phyloP scores from a whole-genome alignment of 371 early-diverging fungal genomes.

The Scutellospora calospora region DNA sequence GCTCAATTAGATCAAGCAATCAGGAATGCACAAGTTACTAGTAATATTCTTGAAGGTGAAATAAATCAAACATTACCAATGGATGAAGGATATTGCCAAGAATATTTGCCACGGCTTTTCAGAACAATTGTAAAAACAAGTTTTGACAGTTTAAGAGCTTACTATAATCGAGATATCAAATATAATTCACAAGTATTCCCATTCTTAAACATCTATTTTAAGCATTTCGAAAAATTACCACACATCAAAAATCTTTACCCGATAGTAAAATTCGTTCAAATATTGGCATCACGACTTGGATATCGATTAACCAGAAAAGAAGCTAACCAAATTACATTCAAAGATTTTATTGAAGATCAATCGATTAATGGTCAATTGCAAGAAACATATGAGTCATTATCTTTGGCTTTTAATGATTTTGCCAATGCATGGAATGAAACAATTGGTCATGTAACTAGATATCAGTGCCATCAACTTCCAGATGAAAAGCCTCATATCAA shows the following conservation, averaged over 20 bases:
- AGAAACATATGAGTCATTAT: background rate
- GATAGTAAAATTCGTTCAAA: slow-evolving; percentile 39
- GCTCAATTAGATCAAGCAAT: slow-evolving; percentile 21
- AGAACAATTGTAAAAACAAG: slow-evolving; percentile 10
- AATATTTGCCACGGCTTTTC: slow-evolving; percentile 26
- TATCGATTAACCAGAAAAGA: slow-evolving; percentile 40
- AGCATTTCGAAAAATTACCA: slow-evolving; percentile 31
- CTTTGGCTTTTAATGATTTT: slow-evolving; percentile 25
- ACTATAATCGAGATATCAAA: slow-evolving; percentile 1
- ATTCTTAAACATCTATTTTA: slow-evolving; percentile 34
- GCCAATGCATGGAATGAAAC: slow-evolving; percentile 32
- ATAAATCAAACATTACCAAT: slow-evolving; percentile 39
- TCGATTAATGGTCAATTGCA: background rate
- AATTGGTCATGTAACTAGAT: slow-evolving; percentile 6
- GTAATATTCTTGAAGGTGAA: slow-evolving; percentile 28
- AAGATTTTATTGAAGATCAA: slow-evolving; percentile 12
- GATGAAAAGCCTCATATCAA: background rate
- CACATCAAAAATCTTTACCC: slow-evolving; percentile 27
- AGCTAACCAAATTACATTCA: slow-evolving; percentile 40
- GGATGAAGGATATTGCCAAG: slow-evolving; percentile 13
- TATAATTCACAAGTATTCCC: background rate
- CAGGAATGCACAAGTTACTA: background rate
- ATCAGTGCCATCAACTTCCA: slow-evolving; percentile 20
- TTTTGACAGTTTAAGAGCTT: slow-evolving; percentile 32
- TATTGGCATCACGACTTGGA: slow-evolving; percentile 3